These are phyloP conservation scores for Psilocybe subaeruginosa DNA, from an alignment of 768 basidiomycete genomes.

Conservation along the genomic window DNA sequence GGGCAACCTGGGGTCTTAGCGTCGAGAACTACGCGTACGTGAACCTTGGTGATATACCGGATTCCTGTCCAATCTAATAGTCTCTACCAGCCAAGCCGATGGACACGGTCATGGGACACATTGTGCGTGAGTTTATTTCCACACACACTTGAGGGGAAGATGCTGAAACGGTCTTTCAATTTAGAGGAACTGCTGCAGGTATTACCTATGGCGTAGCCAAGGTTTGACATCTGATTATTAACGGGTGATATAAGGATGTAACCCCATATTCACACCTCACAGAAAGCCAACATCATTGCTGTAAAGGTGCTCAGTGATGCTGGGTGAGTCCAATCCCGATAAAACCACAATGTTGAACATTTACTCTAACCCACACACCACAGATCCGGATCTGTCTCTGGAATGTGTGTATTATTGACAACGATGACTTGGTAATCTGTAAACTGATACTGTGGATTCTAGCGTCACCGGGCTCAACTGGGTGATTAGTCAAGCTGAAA, in stretches of 20 bases:
- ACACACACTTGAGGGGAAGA: background rate
- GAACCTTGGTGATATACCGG: background rate
- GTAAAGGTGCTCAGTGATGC: slow-evolving; percentile 43
- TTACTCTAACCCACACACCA: background rate
- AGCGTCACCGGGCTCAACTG: slow-evolving; percentile 36
- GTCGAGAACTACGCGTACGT: slow-evolving; percentile 26
- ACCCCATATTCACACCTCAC: background rate
- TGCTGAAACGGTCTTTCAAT: background rate
- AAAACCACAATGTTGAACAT: too few species aligned
- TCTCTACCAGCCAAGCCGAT: slow-evolving; percentile 23
- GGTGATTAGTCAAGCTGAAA: slow-evolving; percentile 22
- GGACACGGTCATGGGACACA: slow-evolving; percentile 47
- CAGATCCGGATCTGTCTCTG: slow-evolving; percentile 16
- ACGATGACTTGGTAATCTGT: background rate
- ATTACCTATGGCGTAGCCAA: slow-evolving; percentile 37
- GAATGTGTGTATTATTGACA: background rate
- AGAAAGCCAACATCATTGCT: slow-evolving; percentile 35
- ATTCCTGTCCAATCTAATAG: too few species aligned
- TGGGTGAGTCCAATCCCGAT: slow-evolving; percentile 24
- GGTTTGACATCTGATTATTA: background rate
- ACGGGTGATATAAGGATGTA: background rate
- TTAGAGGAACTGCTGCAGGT: slow-evolving; percentile 37
- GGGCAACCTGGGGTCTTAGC: slow-evolving; percentile 41
- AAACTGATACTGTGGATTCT: background rate
- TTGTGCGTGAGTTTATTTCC: slow-evolving; percentile 27